Evolutionary conservation across 805 yeast species (phyloP).

Genomic region (Metschnikowia continentalis): DNA sequence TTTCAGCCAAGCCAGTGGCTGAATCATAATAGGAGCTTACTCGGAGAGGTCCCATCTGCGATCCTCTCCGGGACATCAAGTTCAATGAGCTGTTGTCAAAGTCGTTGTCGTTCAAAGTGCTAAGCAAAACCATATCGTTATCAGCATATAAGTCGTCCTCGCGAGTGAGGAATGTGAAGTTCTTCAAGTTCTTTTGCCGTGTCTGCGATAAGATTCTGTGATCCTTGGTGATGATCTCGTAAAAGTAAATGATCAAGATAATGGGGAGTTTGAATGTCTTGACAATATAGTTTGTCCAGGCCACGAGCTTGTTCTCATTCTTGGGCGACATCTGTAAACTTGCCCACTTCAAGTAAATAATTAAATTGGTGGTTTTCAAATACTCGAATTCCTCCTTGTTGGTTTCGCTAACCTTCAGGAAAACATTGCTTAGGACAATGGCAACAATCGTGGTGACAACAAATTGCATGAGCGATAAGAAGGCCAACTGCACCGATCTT

Average conservation of each 20-base stretch:
- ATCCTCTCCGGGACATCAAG: constrained; percentile 25
- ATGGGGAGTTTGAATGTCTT: constrained; percentile 36
- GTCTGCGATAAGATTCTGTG: constrained; percentile 15
- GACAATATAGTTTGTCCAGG: constrained; percentile 17
- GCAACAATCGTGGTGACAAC: constrained; percentile 52
- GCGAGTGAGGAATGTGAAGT: constrained; percentile 33
- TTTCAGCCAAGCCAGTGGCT: neutral
- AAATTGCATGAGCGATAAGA: constrained; percentile 51
- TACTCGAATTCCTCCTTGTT: constrained; percentile 40
- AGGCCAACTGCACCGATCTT: constrained; percentile 44
- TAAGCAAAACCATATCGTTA: constrained; percentile 23
- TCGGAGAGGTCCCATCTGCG: constrained; percentile 15
- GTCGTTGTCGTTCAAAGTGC: constrained; percentile 11
- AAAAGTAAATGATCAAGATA: constrained; percentile 28
- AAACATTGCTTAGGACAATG: constrained; percentile 46
- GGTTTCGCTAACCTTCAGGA: constrained; percentile 28
- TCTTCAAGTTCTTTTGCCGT: constrained; percentile 23
- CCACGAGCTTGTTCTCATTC: constrained; percentile 9
- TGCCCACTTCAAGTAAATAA: constrained; percentile 34
- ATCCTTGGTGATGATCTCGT: constrained; percentile 28
- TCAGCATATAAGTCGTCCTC: constrained; percentile 31
- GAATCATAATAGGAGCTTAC: constrained; percentile 2
- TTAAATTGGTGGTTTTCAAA: constrained; percentile 35
- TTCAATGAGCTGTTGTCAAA: constrained; percentile 25
- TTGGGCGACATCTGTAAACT: constrained; percentile 16